phyloP scores from a whole-genome alignment of 192 early-diverging fungal species.

The Paraglomus occultum region DNA sequence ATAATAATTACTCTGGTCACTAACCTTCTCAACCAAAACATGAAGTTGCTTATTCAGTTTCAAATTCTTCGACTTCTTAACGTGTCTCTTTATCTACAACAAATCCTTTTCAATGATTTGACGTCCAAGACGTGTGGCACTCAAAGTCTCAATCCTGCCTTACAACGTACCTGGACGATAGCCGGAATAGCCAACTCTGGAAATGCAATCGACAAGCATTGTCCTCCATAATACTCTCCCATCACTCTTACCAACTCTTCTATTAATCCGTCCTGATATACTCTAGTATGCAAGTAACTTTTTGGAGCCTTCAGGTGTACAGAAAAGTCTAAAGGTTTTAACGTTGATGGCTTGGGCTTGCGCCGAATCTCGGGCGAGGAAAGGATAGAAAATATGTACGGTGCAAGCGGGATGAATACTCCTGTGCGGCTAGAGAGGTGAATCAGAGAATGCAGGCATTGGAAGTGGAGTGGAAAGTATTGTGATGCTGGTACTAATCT shows the following conservation, averaged over 20 bases:
- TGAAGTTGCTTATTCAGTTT: slow-evolving; percentile 81
- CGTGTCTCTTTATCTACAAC: slow-evolving; percentile 67
- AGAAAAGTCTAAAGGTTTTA: slow-evolving; percentile 84
- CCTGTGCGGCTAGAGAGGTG: slow-evolving; percentile 70
- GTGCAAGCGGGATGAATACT: slow-evolving; percentile 81
- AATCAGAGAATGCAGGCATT: slow-evolving; percentile 71
- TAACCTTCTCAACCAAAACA: not conserved
- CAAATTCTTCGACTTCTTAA: slow-evolving; percentile 76
- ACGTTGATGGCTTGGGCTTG: slow-evolving; percentile 72
- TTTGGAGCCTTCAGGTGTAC: slow-evolving; percentile 77
- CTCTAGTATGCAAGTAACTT: slow-evolving; percentile 76
- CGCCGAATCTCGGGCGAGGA: slow-evolving; percentile 70
- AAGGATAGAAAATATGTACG: slow-evolving; percentile 82
- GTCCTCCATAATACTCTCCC: slow-evolving; percentile 71
- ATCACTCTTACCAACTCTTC: slow-evolving; percentile 76
- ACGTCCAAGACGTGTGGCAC: not conserved
- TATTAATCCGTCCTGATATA: slow-evolving; percentile 82
- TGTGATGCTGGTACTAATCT: slow-evolving; percentile 87
- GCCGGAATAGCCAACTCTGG: slow-evolving; percentile 91
- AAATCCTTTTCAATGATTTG: slow-evolving; percentile 29
- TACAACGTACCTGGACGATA: slow-evolving; percentile 56
- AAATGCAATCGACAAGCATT: slow-evolving; percentile 83
- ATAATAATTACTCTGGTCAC: not conserved
- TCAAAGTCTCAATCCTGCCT: not conserved
- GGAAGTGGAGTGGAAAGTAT: slow-evolving; percentile 92